Percentiles rank a stretch among this genome's conserved stretches.
Evolutionary conservation across 495 filamentous ascomycete genomes (phyloP).

Genomic region (Recurvomyces mirabilis): DNA sequence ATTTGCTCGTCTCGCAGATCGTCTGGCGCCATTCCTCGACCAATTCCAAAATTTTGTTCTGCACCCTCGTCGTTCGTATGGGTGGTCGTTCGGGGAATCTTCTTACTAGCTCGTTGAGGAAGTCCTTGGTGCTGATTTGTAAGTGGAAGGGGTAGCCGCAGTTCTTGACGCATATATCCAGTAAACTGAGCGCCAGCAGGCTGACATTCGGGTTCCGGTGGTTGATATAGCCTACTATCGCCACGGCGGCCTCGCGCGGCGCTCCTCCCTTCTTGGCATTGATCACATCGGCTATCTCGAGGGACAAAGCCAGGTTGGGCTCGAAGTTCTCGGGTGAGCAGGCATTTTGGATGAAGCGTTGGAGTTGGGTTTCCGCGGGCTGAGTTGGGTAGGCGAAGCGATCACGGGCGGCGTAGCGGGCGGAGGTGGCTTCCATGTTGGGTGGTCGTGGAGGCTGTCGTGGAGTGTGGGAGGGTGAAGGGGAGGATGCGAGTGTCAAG

Average conservation of each 20-base stretch:
- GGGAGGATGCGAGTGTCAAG: conserved; percentile 1
- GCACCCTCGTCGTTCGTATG: conserved; percentile 71
- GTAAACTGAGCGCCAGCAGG: conserved; percentile 71
- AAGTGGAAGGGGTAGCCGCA: conserved; percentile 99
- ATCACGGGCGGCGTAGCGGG: conserved; percentile 89
- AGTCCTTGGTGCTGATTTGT: conserved; percentile 97
- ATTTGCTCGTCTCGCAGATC: conserved; percentile 92
- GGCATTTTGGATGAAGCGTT: conserved; percentile 89
- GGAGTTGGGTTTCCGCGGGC: conserved; percentile 69
- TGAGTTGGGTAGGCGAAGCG: conserved; percentile 78
- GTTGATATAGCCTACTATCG: conserved; percentile 91
- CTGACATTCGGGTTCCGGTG: conserved; percentile 92
- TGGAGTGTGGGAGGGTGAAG: neutral
- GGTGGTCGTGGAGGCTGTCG: conserved; percentile 6
- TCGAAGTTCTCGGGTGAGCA: conserved; percentile 95
- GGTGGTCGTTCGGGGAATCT: conserved; percentile 91
- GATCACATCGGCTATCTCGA: conserved; percentile 93
- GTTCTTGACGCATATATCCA: conserved; percentile 99
- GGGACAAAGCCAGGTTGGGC: conserved; percentile 87
- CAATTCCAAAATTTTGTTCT: conserved; percentile 84
- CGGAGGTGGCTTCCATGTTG: conserved; percentile 81
- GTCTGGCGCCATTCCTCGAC: conserved; percentile 98
- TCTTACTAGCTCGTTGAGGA: conserved; percentile 94
- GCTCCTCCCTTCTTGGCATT: conserved; percentile 96
- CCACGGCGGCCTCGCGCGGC: conserved; percentile 88